Base-by-base conservation (phyloP, 768 basidiomycete species). In the Candolleomyces eurysporus region DNA sequence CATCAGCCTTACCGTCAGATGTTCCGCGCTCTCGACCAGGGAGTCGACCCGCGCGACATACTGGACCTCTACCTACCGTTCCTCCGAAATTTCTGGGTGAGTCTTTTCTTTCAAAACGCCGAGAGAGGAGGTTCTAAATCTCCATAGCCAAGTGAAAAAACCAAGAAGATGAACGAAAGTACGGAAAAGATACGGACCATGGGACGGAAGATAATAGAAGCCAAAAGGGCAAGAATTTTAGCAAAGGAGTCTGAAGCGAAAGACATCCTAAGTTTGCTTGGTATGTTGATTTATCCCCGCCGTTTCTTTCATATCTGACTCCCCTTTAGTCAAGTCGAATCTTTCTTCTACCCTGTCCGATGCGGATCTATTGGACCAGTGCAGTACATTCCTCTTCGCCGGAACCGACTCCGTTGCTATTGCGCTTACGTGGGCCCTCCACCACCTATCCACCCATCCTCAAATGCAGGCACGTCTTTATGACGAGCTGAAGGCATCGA, bases 351-450 rank as follows among this genome's bases (percentile, higher is more conserved):
- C 81, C 16, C 69, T 90, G 53, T 78, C 84, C n/a, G 88, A 90
- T 63, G 68, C 78, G 31, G 86, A 87, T 53, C 73, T 88, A n/a
- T 73, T 86, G 8, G 83, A 84, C 62, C 85, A 87, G 69, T 82
- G 87, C 64, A 81, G 82, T n/a, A 85, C 86, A 32, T 83, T 89
- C 70, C 76, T 89, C 59, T 82, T 87, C 46, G 85, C 82, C 3
- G 88, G 88, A 13, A 84, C 87, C 26, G 86, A 88, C 66, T 80
- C 85, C 3, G 82, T 84, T 32, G 76, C 84, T 6, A 74, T 86
- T 8, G 79, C 84, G 19, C 72, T 88, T 26, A 74, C 84, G 6
- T 89, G 85, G 84, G 82, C 81, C 58, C 71, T 88, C 1, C 80
- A 85, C 68, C 72, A 78, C 59, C 81, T 91, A 36, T 76, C 86